These are phyloP conservation scores for Anthracocystis panici-leucophaei DNA, from an alignment of 1,284 basidiomycete species.

Conservation along the genomic window DNA sequence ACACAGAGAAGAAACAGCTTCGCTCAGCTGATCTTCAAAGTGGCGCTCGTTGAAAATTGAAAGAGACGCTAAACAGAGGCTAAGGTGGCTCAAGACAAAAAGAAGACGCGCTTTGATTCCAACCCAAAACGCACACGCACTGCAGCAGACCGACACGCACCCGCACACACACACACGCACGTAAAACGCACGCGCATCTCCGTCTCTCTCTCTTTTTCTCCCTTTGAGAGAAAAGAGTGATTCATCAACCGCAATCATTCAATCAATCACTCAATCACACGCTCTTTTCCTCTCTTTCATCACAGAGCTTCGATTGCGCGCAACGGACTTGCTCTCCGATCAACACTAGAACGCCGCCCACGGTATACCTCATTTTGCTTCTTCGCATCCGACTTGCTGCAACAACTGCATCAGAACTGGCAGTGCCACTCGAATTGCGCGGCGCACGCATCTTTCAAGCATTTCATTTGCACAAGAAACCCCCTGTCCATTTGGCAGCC, in stretches of 20 bases:
- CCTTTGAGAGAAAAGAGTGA: not conserved
- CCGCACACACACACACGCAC: conserved; percentile 1
- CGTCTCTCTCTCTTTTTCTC: not conserved
- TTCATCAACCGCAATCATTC: no score
- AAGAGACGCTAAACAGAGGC: not conserved
- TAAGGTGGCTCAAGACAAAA: not conserved
- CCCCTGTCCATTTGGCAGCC: conserved; percentile 4
- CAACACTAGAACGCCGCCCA: not conserved
- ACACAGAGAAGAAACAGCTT: not conserved
- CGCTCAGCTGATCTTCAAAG: not conserved
- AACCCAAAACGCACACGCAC: not conserved
- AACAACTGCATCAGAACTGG: no score
- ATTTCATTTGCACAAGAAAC: not conserved
- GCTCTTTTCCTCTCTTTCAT: not conserved
- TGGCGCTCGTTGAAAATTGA: not conserved
- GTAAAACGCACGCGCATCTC: conserved; percentile 2
- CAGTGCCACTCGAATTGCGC: no score
- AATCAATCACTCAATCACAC: not conserved
- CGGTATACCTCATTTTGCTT: not conserved
- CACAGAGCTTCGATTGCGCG: no score
- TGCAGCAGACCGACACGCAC: no score
- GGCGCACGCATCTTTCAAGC: no score
- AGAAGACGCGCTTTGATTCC: not conserved
- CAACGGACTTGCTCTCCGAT: no score
- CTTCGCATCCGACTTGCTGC: not conserved